These are phyloP conservation scores for Shiraia sp. DNA, from an alignment of 2,329 filamentous ascomycete species.

Conservation along the genomic window DNA sequence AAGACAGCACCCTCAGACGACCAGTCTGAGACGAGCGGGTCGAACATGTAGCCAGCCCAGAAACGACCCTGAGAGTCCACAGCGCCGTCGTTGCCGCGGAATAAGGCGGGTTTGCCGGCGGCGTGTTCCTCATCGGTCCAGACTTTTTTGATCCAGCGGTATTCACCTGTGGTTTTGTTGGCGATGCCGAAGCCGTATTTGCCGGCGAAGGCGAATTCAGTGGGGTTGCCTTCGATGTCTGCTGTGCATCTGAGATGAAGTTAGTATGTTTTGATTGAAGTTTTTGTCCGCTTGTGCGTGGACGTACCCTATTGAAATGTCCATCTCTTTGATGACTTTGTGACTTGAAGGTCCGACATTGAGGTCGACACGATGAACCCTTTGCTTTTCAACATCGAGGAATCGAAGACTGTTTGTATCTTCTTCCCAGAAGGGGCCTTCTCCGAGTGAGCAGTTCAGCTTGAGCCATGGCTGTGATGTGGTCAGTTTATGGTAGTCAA, in stretches of 20 bases:
- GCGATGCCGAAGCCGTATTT: conserved; percentile 83
- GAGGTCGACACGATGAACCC: conserved; percentile 73
- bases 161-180: conserved; percentile 63
- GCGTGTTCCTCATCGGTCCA: conserved; percentile 57
- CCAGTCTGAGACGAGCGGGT: conserved; percentile 65
- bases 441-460: conserved; percentile 68
- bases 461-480: conserved; percentile 57
- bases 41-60: conserved; percentile 87
- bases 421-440: conserved; percentile 75
- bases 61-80: conserved; percentile 80
- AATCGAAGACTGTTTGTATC: conserved; percentile 70
- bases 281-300: not conserved
- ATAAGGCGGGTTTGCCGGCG: conserved; percentile 51
- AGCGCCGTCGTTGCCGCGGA: conserved; percentile 79
- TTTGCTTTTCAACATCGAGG: conserved; percentile 80
- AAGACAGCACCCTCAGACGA: conserved; percentile 69
- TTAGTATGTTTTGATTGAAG: not conserved
- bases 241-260: conserved; percentile 59
- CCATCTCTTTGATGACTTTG: conserved; percentile 59
- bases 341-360: conserved; percentile 63
- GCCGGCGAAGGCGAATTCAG: conserved; percentile 75
- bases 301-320: conserved; percentile 57
- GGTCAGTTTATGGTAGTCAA: conserved; percentile 11
- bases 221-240: conserved; percentile 71
- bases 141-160: conserved; percentile 60